phyloP scores from a whole-genome alignment of 148 eudicot species.

The Fallopia convolvulus region DNA sequence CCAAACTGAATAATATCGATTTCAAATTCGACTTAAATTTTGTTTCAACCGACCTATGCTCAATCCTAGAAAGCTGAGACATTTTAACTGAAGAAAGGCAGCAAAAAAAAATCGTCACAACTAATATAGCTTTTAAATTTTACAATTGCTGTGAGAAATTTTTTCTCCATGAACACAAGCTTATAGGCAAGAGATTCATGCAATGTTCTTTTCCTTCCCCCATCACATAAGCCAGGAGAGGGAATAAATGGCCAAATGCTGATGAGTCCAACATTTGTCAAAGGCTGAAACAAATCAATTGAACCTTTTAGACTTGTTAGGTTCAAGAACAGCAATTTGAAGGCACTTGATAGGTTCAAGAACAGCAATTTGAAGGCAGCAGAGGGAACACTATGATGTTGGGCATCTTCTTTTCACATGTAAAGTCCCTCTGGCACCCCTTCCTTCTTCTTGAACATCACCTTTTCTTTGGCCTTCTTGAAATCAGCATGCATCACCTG shows the following conservation, averaged over 20 bases:
- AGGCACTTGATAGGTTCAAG: background rate
- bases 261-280: background rate
- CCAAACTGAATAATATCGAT: too few species aligned
- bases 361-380: background rate
- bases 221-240: background rate
- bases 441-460: conserved; percentile 69
- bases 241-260: background rate
- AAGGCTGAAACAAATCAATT: background rate
- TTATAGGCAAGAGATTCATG: background rate
- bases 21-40: too few species aligned
- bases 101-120: background rate
- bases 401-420: conserved; percentile 25
- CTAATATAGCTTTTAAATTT: background rate
- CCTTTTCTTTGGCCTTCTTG: conserved; percentile 65
- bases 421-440: conserved; percentile 68
- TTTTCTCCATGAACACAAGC: background rate
- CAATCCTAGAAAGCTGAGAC: background rate
- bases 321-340: background rate
- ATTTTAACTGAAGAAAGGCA: background rate
- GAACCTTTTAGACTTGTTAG: background rate
- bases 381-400: background rate
- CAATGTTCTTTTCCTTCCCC: background rate
- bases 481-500: conserved; percentile 55
- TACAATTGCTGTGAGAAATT: background rate
- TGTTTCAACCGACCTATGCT: too few species aligned